phyloP scores from a whole-genome alignment of 352 stramenopile species.

The Phytophthora tentaculata region DNA sequence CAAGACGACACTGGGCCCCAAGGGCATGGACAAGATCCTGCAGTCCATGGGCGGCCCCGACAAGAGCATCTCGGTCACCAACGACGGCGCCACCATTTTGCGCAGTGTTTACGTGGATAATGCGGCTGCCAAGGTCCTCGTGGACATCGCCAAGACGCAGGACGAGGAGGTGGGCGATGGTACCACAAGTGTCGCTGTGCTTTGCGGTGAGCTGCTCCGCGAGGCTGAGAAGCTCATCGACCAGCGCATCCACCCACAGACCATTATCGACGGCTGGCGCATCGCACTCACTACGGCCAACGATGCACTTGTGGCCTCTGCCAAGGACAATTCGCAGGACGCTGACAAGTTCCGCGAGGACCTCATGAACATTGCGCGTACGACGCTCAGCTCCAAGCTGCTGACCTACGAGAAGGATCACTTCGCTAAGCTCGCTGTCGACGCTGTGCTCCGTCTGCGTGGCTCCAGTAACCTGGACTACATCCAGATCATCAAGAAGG shows the following conservation, averaged over 20 bases:
- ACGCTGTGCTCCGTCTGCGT: slow-evolving; percentile 97
- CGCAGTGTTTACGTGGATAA: slow-evolving; percentile 98
- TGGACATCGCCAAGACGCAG: slow-evolving; percentile 99
- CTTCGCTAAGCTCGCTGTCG: slow-evolving; percentile 96
- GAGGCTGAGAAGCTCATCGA: slow-evolving; percentile 97
- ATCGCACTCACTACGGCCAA: slow-evolving; percentile 93
- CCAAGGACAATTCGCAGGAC: slow-evolving; percentile 85
- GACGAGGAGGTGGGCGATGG: slow-evolving; percentile 99
- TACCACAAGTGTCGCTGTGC: slow-evolving; percentile 97
- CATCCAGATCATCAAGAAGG: slow-evolving; percentile 99
- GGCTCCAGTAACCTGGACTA: slow-evolving; percentile 97
- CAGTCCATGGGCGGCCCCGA: slow-evolving; percentile 91
- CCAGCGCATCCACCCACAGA: slow-evolving; percentile 98
- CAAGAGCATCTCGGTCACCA: slow-evolving; percentile 96
- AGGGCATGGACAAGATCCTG: slow-evolving; percentile 99
- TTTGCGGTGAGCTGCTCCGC: slow-evolving; percentile 97
- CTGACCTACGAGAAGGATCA: slow-evolving; percentile 98
- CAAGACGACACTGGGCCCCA: slow-evolving; percentile 99
- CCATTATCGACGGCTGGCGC: slow-evolving; percentile 98
- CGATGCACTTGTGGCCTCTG: slow-evolving; percentile 88
- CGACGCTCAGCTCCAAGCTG: slow-evolving; percentile 99
- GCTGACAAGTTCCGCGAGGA: slow-evolving; percentile 92
- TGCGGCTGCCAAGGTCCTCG: slow-evolving; percentile 98
- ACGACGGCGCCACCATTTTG: slow-evolving; percentile 99
- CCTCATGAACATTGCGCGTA: slow-evolving; percentile 97